A percentile compares a stretch with the other conserved stretches of the same genome.
phyloP scores from a whole-genome alignment of 208 protist genomes.

The Trypanosoma avium region DNA sequence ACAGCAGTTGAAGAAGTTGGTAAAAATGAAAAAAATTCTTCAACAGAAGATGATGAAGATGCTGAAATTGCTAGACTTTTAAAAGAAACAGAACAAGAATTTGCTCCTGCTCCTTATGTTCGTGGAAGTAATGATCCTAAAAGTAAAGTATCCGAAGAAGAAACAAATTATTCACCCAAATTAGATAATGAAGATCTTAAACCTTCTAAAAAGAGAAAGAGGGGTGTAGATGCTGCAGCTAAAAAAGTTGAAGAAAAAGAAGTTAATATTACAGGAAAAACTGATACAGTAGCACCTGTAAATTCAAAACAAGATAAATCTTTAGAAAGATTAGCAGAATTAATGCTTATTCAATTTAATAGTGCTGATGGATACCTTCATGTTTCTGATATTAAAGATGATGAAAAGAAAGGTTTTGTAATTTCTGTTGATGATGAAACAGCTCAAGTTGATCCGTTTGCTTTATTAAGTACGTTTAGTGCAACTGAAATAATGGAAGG shows the following conservation, averaged over 20 bases:
- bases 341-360: slow-evolving; percentile 85
- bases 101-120: slow-evolving; percentile 26
- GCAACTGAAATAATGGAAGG: slow-evolving; percentile 30
- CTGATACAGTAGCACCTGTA: background rate
- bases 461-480: slow-evolving; percentile 74
- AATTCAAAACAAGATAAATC: slow-evolving; percentile 26
- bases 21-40: background rate
- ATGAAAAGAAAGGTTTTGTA: slow-evolving; percentile 67
- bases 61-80: slow-evolving; percentile 28
- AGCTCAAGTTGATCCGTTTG: slow-evolving; percentile 70
- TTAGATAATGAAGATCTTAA: slow-evolving; percentile 6
- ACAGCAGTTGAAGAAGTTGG: background rate
- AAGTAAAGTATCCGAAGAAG: slow-evolving; percentile 7
- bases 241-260: slow-evolving; percentile 6
- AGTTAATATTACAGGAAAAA: no score
- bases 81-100: slow-evolving; percentile 38
- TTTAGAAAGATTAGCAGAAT: slow-evolving; percentile 54
- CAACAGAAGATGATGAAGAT: slow-evolving; percentile 17
- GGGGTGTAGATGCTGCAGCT: slow-evolving; percentile 19
- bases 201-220: slow-evolving; percentile 25
- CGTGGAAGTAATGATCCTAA: slow-evolving; percentile 16
- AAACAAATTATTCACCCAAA: background rate
- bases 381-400: slow-evolving; percentile 41
- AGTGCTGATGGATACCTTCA: slow-evolving; percentile 83
- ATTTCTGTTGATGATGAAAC: slow-evolving; percentile 67